These are phyloP conservation scores for Calamus simplicifolius DNA, from an alignment of 176 grass and related monocot genomes.

Conservation along the genomic window DNA sequence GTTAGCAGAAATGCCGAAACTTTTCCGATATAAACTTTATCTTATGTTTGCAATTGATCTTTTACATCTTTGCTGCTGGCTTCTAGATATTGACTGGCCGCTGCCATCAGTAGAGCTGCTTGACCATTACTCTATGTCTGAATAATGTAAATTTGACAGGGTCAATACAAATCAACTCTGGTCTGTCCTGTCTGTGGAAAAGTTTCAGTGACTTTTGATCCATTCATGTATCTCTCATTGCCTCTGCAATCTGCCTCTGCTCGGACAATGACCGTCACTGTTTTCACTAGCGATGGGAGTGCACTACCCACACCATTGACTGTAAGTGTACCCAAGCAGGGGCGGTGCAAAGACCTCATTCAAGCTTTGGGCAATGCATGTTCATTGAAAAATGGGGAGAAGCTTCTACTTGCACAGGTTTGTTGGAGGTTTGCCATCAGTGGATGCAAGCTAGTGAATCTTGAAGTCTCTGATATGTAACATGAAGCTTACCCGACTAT, in stretches of 20 bases:
- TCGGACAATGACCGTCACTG: constrained; percentile 55
- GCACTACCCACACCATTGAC: constrained; percentile 58
- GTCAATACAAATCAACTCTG: constrained; percentile 97
- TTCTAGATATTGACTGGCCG: constrained; percentile 3
- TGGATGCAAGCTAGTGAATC: too few relatives aligned
- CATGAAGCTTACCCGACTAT: background rate
- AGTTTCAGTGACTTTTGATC: constrained; percentile 98
- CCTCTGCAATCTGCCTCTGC: constrained; percentile 88
- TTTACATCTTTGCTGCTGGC: background rate
- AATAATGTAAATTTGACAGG: constrained; percentile 39
- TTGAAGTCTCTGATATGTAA: too few relatives aligned
- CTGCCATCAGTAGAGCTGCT: constrained; percentile 2
- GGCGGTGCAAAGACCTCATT: constrained; percentile 71
- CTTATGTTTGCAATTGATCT: too few relatives aligned
- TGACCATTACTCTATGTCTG: background rate
- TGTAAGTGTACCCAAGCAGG: constrained; percentile 94
- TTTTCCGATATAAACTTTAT: too few relatives aligned
- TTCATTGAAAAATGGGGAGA: constrained; percentile 73
- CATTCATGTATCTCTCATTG: constrained; percentile 98
- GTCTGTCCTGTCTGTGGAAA: constrained; percentile 93
- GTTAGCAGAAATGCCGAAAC: too few relatives aligned
- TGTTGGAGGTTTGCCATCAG: constrained; percentile 5
- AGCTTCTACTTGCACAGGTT: constrained; percentile 92
- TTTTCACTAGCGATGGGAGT: constrained; percentile 75
- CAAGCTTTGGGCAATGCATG: constrained; percentile 73